Base-by-base conservation (phyloP, 352 stramenopile genomes). In the Pythium scleroteichum region DNA sequence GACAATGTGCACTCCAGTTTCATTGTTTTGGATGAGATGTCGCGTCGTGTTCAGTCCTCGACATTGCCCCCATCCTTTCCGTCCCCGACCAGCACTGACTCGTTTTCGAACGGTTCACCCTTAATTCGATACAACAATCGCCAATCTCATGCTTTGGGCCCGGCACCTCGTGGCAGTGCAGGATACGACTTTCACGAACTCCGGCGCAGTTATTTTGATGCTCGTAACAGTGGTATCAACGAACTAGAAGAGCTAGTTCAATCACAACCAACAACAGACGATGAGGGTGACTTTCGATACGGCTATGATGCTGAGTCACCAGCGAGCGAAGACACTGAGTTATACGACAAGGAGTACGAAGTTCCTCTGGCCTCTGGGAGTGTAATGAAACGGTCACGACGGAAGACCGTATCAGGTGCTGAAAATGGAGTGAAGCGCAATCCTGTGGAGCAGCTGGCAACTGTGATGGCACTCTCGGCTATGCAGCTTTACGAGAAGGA, bases 401-500 rank as follows among this genome's bases (percentile, higher is more conserved):
- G 50, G 12, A 51, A 60, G 16, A 68, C 40, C 8, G 41, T 40
- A 0, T 35, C 29, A 10, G 29, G 29, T 35, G 32, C 35, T 0
- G 59, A 61, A 17, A 49, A 41, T 9, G 6, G 16, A 2, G 48
- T 22, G 8, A 38, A 53, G 45, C 41, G 39, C 1, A 32, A 63
- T n/a, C n/a, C 49, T 22, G 59, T 51, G 1, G 59, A 84, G 17
- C 71, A 88, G 41, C 46, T 80, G 23, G 82, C 82, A 38, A 79
- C 79, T 16, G 72, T 76, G 16, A 85, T 93, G 69, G 83, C 83
- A 13, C 73, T 93, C 44, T 85, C 70, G 12, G 83, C 83, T 0
- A 93, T 93, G 83, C 71, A 75, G n/a, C 39, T 93, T 49, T 91
- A 90, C 38, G 81, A 91, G 48, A 74, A 85, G 53, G 81, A 90